Conservation (phyloP, 768 basidiomycete species). For the Tylopilus vinaceipallidus region DNA sequence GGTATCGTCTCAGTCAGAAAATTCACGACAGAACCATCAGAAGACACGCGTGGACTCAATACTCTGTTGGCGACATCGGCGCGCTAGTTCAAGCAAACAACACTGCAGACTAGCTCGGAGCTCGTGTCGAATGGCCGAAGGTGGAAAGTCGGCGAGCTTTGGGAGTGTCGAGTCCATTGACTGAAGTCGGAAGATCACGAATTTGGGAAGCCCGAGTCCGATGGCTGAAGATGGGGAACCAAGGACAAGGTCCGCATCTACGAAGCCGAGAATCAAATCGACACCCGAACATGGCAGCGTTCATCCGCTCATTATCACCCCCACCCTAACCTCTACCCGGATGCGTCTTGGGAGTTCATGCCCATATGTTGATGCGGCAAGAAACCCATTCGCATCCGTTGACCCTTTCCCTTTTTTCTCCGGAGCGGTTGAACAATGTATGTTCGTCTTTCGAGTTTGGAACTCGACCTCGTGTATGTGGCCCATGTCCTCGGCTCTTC, state of each 20-base stretch:
- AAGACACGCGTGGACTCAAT: constrained; percentile 7
- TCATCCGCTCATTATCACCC: background rate
- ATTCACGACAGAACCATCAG: constrained; percentile 1
- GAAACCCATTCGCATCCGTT: constrained; percentile 5
- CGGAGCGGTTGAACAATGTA: constrained; percentile 1
- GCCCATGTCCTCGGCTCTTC: background rate
- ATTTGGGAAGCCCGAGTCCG: background rate
- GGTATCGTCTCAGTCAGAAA: constrained; percentile 15
- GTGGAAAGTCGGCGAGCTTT: too few relatives aligned
- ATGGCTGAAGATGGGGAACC: background rate
- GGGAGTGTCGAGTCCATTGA: too few relatives aligned
- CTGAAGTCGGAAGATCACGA: too few relatives aligned
- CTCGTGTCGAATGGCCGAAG: too few relatives aligned
- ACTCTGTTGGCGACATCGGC: constrained; percentile 7
- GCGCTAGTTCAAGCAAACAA: constrained; percentile 9
- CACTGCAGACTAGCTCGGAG: constrained; percentile 9
- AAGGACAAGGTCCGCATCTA: constrained; percentile 4
- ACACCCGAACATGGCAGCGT: constrained; percentile 4
- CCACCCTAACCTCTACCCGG: constrained; percentile 2
- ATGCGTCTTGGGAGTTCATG: background rate
- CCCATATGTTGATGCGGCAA: constrained; percentile 11
- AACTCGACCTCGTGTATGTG: constrained; percentile 14
- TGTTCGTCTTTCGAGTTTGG: constrained; percentile 8
- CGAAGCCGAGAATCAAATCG: constrained; percentile 13
- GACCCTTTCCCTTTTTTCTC: background rate